These are phyloP conservation scores for Apiospora malaysiana DNA, from an alignment of 2,329 filamentous ascomycete species.

Conservation along the genomic window DNA sequence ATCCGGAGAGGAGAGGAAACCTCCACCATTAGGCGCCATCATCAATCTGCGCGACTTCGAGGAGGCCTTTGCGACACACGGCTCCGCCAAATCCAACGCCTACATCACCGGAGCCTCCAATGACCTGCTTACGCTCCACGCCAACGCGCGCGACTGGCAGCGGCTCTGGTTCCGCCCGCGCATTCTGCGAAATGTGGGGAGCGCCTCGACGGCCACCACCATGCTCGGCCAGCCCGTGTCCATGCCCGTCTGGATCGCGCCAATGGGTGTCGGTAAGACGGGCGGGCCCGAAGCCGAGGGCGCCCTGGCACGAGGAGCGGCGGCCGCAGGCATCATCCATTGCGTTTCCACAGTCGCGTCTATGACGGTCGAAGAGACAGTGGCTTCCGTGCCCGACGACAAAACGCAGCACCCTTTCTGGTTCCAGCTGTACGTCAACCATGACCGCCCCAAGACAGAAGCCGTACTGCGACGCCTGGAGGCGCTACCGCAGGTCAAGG, in stretches of 20 bases:
- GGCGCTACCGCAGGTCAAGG: constrained; percentile 49
- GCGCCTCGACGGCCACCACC: constrained; percentile 6
- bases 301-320: constrained; percentile 20
- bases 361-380: constrained; percentile 15
- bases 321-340: constrained; percentile 23
- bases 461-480: constrained; percentile 19
- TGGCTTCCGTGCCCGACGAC: not conserved
- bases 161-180: constrained; percentile 23
- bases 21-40: constrained; percentile 23
- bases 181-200: constrained; percentile 22
- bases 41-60: constrained; percentile 28
- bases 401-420: constrained; percentile 22
- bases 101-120: constrained; percentile 23
- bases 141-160: constrained; percentile 23
- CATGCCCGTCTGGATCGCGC: constrained; percentile 25
- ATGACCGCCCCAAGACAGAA: constrained; percentile 24
- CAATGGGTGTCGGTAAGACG: constrained; percentile 25
- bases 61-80: constrained; percentile 22
- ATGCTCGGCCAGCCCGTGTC: constrained; percentile 24
- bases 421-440: constrained; percentile 28
- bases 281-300: constrained; percentile 26
- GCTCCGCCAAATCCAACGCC: constrained; percentile 24
- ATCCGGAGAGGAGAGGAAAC: not conserved
- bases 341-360: constrained; percentile 26
- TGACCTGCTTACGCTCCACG: constrained; percentile 21